These are phyloP conservation scores for Dictyostelium citrinum DNA, from an alignment of 78 protist species.

Conservation along the genomic window DNA sequence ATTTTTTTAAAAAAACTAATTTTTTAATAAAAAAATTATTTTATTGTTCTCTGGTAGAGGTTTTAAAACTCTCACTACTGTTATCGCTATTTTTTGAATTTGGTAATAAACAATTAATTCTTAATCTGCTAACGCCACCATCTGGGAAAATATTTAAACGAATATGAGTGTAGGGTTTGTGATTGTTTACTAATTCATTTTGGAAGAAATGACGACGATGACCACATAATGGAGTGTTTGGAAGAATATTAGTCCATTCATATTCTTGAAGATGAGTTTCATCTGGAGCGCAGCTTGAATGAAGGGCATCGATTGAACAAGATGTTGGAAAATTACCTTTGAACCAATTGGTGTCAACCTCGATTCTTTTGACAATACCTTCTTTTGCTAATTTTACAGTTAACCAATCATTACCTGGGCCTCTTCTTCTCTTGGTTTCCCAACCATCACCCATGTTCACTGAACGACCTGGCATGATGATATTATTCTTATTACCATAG, in stretches of 20 bases:
- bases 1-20: too few species aligned
- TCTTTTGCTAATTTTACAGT: conserved; percentile 65
- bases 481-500: conserved; percentile 85
- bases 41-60: background rate
- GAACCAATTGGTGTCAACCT: conserved; percentile 88
- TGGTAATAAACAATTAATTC: conserved; percentile 15
- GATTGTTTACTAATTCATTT: conserved; percentile 6
- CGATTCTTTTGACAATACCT: conserved; percentile 54
- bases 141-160: conserved; percentile 86
- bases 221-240: conserved; percentile 58
- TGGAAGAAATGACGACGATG: conserved; percentile 64
- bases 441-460: conserved; percentile 92
- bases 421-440: conserved; percentile 82
- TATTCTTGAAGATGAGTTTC: background rate
- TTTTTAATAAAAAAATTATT: background rate
- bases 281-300: background rate
- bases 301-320: conserved; percentile 56
- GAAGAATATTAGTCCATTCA: conserved; percentile 24
- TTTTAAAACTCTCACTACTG: background rate
- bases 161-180: conserved; percentile 77
- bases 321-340: conserved; percentile 89
- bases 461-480: conserved; percentile 86
- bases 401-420: conserved; percentile 84
- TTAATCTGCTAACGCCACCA: conserved; percentile 89
- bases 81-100: background rate